Conservation (phyloP, 116 monocot species). For the Papilionanthe hybrid region DNA sequence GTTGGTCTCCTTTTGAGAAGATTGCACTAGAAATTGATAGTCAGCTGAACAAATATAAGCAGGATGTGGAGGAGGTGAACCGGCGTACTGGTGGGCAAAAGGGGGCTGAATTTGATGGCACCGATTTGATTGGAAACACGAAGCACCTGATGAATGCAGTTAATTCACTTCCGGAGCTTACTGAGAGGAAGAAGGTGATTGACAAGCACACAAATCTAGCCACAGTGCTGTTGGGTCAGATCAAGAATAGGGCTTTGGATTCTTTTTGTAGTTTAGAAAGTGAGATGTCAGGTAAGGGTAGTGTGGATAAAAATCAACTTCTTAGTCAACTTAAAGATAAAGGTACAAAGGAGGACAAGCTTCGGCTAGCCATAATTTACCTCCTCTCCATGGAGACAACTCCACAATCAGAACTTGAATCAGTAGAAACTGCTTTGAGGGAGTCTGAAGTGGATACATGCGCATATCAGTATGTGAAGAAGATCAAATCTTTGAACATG, state of each 20-base stretch:
- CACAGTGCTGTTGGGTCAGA: constrained; percentile 69
- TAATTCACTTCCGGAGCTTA: constrained; percentile 89
- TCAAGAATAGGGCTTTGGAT: constrained; percentile 84
- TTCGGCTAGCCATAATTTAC: constrained; percentile 74
- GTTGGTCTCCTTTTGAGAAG: constrained; percentile 85
- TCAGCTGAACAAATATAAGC: constrained; percentile 86
- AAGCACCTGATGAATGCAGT: constrained; percentile 87
- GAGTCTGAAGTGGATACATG: constrained; percentile 72
- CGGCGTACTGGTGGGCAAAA: constrained; percentile 58
- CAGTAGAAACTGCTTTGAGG: constrained; percentile 19
- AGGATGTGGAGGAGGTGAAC: constrained; percentile 88
- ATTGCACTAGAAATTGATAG: constrained; percentile 90
- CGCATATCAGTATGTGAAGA: constrained; percentile 86
- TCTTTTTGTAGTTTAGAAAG: constrained; percentile 70
- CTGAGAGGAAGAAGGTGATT: constrained; percentile 85
- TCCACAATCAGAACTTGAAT: constrained; percentile 47
- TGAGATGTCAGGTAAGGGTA: constrained; percentile 73
- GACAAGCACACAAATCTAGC: constrained; percentile 94
- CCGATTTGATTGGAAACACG: constrained; percentile 83
- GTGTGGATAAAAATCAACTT: constrained; percentile 47
- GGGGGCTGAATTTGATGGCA: constrained; percentile 77
- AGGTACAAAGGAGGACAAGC: constrained; percentile 75
- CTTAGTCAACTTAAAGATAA: constrained; percentile 63
- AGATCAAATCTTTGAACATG: constrained; percentile 79
- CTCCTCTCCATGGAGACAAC: constrained; percentile 78